Conservation (phyloP, 805 yeast species). For the Priceomyces carsonii region DNA sequence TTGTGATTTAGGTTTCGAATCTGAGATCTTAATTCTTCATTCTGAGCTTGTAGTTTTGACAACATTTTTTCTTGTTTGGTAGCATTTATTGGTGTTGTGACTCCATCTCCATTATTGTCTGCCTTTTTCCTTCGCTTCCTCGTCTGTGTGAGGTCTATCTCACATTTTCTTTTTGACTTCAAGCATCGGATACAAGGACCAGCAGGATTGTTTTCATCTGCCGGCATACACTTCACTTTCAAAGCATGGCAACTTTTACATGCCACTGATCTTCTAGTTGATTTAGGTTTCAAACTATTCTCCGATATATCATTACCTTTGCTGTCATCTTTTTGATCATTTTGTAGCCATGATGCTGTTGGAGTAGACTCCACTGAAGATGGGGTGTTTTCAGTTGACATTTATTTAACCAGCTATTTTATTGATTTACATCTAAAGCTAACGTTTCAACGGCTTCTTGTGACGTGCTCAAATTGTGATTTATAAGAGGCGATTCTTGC, state of each 20-base stretch:
- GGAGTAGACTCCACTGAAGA: slow-evolving; percentile 3
- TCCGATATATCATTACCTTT: no score
- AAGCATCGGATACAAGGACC: slow-evolving; percentile 76
- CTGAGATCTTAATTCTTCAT: slow-evolving; percentile 16
- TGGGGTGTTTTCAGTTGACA: no score
- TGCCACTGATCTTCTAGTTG: slow-evolving; percentile 31
- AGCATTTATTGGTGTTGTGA: not conserved
- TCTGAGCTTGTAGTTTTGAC: slow-evolving; percentile 20
- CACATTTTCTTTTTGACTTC: slow-evolving; percentile 63
- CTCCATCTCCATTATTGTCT: slow-evolving; percentile 12
- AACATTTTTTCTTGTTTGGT: slow-evolving; percentile 16
- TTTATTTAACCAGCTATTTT: no score
- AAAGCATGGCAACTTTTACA: slow-evolving; percentile 77
- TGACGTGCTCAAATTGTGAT: no score
- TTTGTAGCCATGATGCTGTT: no score
- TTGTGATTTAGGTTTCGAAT: slow-evolving; percentile 7
- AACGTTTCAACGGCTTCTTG: no score
- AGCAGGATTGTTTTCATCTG: slow-evolving; percentile 54
- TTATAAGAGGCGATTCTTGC: no score
- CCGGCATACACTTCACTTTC: slow-evolving; percentile 83
- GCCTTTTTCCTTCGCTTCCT: slow-evolving; percentile 47
- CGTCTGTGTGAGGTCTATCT: slow-evolving; percentile 61
- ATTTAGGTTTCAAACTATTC: slow-evolving; percentile 6
- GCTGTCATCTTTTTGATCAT: no score
- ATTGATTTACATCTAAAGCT: no score